Evolutionary conservation across 2,329 filamentous ascomycete species (phyloP).

Genomic region (Nigrospora sphaerica): DNA sequence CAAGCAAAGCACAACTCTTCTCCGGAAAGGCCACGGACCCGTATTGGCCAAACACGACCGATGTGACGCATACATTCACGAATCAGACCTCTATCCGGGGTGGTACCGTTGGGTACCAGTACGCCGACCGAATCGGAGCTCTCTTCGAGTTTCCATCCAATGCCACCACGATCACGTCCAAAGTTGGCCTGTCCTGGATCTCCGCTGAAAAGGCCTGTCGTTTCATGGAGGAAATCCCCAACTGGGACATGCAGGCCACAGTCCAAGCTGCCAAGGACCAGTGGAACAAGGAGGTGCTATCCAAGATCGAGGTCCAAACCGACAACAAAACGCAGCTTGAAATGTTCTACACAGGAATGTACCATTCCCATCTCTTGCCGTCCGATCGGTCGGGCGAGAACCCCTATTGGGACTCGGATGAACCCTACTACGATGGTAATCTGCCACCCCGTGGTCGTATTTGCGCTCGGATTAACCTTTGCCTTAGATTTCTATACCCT

Average conservation of each 20-base stretch:
- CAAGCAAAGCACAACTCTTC: conserved; percentile 28
- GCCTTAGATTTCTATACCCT: conserved; percentile 31
- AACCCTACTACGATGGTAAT: conserved; percentile 67
- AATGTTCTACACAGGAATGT: conserved; percentile 63
- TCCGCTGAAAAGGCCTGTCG: conserved; percentile 38
- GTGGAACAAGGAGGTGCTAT: conserved; percentile 39
- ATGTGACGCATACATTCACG: conserved; percentile 31
- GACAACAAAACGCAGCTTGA: conserved; percentile 39
- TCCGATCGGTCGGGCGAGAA: conserved; percentile 72
- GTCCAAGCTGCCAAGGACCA: conserved; percentile 29
- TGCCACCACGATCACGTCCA: conserved; percentile 32
- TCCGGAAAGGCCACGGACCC: conserved; percentile 38
- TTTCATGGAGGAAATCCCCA: conserved; percentile 38
- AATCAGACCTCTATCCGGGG: conserved; percentile 48
- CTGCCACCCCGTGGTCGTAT: conserved; percentile 50
- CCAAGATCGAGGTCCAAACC: conserved; percentile 29
- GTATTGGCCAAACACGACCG: conserved; percentile 22
- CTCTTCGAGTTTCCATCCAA: conserved; percentile 38
- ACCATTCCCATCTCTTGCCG: conserved; percentile 64
- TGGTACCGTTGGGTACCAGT: conserved; percentile 38
- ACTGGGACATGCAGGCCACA: conserved; percentile 31
- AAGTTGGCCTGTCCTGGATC: conserved; percentile 43
- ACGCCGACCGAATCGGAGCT: conserved; percentile 42
- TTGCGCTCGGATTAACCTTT: not conserved
- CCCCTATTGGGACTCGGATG: conserved; percentile 55